These are phyloP conservation scores for Candolleomyces aberdarensis DNA, from an alignment of 768 basidiomycete species.

Conservation along the genomic window DNA sequence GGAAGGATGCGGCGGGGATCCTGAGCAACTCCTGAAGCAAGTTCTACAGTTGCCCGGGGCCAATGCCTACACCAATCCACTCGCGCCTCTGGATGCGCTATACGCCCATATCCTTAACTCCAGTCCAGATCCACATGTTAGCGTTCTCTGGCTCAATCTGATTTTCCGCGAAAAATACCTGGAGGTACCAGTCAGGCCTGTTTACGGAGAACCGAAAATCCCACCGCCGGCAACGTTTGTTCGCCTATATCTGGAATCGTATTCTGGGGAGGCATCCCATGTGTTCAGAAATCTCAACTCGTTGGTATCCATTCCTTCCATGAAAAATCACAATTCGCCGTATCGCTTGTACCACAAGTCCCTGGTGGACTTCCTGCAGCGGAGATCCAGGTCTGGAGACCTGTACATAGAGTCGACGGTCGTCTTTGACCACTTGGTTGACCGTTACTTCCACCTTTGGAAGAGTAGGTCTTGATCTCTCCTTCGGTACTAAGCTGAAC, in stretches of 20 bases:
- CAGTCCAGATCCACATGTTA: neutral
- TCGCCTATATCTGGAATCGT: neutral
- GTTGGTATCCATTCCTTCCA: neutral
- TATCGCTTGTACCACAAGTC: neutral
- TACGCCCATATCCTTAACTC: neutral
- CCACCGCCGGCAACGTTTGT: neutral
- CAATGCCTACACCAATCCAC: neutral
- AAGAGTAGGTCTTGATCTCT: neutral
- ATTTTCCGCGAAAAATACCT: neutral
- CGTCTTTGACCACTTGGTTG: neutral
- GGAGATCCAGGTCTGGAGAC: neutral
- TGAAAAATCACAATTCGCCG: neutral
- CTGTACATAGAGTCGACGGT: neutral
- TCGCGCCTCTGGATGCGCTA: neutral
- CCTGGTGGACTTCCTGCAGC: neutral
- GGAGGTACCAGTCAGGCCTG: neutral
- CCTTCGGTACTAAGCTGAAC: neutral
- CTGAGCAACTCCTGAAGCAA: no score
- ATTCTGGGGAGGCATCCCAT: neutral
- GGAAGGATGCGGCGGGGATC: no score
- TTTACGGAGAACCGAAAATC: neutral
- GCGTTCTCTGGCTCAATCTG: neutral
- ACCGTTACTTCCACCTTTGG: neutral
- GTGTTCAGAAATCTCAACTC: neutral
- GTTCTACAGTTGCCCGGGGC: no score